Evolutionary conservation across 2,329 filamentous ascomycete genomes (phyloP).

Genomic region (Colletotrichum sp.): DNA sequence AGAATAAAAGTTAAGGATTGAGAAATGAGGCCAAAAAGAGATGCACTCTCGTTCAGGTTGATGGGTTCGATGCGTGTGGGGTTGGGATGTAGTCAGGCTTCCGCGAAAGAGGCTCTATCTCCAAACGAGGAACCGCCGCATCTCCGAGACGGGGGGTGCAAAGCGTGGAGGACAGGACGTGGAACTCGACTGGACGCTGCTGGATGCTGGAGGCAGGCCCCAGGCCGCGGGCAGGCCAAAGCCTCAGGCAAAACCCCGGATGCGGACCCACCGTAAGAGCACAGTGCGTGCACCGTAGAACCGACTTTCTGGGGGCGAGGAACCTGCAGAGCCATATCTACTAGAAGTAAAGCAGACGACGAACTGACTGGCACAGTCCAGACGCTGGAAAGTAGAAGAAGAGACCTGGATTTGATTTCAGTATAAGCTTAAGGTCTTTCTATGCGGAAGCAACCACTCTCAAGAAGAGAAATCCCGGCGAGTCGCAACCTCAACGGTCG

Average conservation of each 20-base stretch:
- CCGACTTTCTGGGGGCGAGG: neutral
- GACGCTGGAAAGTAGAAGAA: neutral
- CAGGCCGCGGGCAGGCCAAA: neutral
- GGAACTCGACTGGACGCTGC: neutral
- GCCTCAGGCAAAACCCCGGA: slow-evolving; percentile 22
- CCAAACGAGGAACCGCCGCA: slow-evolving; percentile 16
- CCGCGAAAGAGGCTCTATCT: slow-evolving; percentile 9
- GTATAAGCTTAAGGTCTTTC: accelerated
- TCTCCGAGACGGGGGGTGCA: slow-evolving; percentile 12
- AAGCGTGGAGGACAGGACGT: slow-evolving; percentile 1
- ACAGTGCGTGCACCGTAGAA: neutral
- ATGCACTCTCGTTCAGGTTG: slow-evolving; percentile 10
- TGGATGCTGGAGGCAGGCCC: neutral
- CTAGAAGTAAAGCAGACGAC: neutral
- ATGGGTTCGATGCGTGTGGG: slow-evolving; percentile 18
- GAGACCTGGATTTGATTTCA: neutral
- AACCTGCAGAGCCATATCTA: neutral
- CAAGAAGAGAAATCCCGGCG: neutral
- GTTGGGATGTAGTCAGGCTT: slow-evolving; percentile 22
- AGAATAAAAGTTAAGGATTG: neutral
- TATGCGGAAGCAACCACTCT: neutral
- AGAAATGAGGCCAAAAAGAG: neutral
- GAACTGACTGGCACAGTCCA: neutral
- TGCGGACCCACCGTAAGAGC: neutral
- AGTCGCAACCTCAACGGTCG: neutral